Conservation (phyloP, 306 rosid genomes). For the Malus sieversii region DNA sequence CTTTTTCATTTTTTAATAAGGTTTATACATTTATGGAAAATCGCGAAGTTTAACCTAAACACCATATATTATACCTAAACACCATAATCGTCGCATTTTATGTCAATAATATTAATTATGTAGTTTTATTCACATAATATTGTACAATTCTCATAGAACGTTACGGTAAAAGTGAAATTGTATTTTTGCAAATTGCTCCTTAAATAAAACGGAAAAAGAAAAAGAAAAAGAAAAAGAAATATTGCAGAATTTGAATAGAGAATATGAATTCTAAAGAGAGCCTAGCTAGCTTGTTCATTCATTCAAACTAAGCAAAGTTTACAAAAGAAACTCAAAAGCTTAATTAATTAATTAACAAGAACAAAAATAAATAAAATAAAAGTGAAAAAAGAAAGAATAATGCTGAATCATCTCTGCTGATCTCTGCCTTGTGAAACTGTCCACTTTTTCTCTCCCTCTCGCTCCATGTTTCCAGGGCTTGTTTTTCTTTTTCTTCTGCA, state of each 20-base stretch:
- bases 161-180: too few relatives aligned
- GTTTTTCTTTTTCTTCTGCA: neutral
- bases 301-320: slow-evolving; percentile 12
- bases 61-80: too few relatives aligned
- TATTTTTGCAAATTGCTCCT: neutral
- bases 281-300: slow-evolving; percentile 6
- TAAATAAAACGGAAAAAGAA: too few relatives aligned
- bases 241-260: neutral
- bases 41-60: neutral
- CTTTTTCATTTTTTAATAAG: neutral
- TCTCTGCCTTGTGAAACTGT: neutral
- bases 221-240: too few relatives aligned
- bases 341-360: slow-evolving; percentile 2
- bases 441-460: slow-evolving; percentile 10
- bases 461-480: neutral
- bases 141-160: neutral
- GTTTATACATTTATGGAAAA: neutral
- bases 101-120: too few relatives aligned
- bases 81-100: too few relatives aligned
- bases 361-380: neutral
- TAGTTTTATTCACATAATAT: too few relatives aligned
- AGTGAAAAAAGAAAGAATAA: neutral
- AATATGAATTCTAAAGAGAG: slow-evolving; percentile 1
- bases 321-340: neutral
- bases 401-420: slow-evolving; percentile 13